Evolutionary conservation across 768 basidiomycete species (phyloP), one percentile per base, ranked within the genome.

Genomic region (Mycena crocata): DNA sequence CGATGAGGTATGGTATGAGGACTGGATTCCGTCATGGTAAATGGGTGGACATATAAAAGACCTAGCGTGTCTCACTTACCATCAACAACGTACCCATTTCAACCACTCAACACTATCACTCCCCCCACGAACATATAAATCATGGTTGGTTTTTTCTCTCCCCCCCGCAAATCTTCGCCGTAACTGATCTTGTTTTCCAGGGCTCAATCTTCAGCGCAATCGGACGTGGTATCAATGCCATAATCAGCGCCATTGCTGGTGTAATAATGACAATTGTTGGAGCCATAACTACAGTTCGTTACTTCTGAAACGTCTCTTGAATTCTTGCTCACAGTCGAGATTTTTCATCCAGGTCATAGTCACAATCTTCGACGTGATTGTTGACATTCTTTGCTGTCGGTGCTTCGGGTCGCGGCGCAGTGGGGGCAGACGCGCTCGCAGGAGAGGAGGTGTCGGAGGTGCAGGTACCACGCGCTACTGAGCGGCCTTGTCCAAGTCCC

Each of bases 361-460:
- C 13, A 86, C 89, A 0, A 90, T 91, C 62, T 87, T 90, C 70
- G 83, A 91, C 71, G 73, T 89, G 40, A 88, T 92, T 62, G 64
- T 78, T 52, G 90, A 86, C 66, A 85, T 86, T 45, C 77, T 86
- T 1, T 86, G 85, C 72, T 87, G 86, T 72, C 75, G 82, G 68
- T 87, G 85, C n/a, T n/a, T n/a, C 68, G 81, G 83, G 24, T 77
- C 79, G 9, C 74, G 83, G 32, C 3, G 32, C 44, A 19, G 12
- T 12, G 48, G 46, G 13, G 19, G 26, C 2, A 49, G 48, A 49
- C 24, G 48, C 15, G 17, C 28, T 28, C 28, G 48, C 12, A 2
- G 48, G 30, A 49, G 48, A 49, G 46, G 46, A 3, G 26, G 46
- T 2, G 30, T 48, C 26, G 46, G 46, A 26, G 48, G 48, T 19